A percentile compares a stretch with the other conserved stretches of the same genome.
These are phyloP conservation scores for Kernera saxatilis DNA, from an alignment of 345 rosid species.

Conservation along the genomic window DNA sequence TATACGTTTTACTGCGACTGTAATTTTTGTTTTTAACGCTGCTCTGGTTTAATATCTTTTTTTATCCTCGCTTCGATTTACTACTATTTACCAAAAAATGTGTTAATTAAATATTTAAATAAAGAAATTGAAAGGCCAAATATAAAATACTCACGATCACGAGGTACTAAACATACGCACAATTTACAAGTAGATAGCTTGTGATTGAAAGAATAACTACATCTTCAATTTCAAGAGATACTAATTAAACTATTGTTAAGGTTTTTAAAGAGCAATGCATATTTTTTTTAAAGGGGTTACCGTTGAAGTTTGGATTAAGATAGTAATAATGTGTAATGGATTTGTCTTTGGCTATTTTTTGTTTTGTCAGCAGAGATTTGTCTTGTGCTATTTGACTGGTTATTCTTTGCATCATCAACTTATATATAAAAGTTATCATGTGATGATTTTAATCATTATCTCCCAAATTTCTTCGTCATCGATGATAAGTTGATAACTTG, in stretches of 20 bases:
- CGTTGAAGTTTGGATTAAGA: slow-evolving; percentile 2
- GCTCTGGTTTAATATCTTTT: neutral
- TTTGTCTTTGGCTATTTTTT: slow-evolving; percentile 1
- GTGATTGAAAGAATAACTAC: neutral
- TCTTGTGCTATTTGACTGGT: slow-evolving; percentile 16
- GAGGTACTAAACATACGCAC: neutral
- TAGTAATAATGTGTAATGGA: neutral
- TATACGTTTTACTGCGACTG: slow-evolving; percentile 13
- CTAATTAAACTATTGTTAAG: too few species aligned
- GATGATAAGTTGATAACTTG: neutral
- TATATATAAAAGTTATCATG: slow-evolving; percentile 7
- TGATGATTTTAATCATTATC: slow-evolving; percentile 16
- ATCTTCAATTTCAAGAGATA: neutral
- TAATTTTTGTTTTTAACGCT: slow-evolving; percentile 1
- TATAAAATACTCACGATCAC: neutral
- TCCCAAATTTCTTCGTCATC: slow-evolving; percentile 18
- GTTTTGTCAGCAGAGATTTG: slow-evolving; percentile 3
- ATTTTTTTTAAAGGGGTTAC: neutral
- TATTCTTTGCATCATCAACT: slow-evolving; percentile 13
- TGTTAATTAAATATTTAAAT: neutral
- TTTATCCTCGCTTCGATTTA: neutral
- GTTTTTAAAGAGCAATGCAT: neutral
- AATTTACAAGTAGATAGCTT: neutral
- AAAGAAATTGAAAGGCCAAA: neutral
- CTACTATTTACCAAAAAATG: neutral